Percentiles rank a stretch among this genome's conserved stretches.
phyloP scores from a whole-genome alignment of 495 filamentous ascomycete genomes.

The Podospora sp. region DNA sequence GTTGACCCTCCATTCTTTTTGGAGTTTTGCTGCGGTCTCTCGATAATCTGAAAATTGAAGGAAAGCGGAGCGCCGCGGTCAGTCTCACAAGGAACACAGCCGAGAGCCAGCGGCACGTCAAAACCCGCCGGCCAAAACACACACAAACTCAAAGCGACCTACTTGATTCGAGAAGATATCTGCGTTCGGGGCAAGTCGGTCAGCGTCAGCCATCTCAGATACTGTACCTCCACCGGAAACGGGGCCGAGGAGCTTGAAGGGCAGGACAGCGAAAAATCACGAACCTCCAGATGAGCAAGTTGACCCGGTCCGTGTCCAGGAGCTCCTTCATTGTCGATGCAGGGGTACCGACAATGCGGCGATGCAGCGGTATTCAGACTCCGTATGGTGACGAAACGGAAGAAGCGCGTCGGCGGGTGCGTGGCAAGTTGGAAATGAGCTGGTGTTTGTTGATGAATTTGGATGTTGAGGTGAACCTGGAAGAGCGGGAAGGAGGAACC shows the following conservation, averaged over 20 bases:
- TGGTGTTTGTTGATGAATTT: slow-evolving; percentile 21
- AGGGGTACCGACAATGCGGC: slow-evolving; percentile 30
- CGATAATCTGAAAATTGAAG: slow-evolving; percentile 56
- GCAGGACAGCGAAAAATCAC: slow-evolving; percentile 43
- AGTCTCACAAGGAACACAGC: slow-evolving; percentile 34
- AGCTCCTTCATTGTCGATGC: slow-evolving; percentile 57
- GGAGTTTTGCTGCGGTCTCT: slow-evolving; percentile 76
- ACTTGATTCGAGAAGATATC: slow-evolving; percentile 91
- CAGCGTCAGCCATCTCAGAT: slow-evolving; percentile 28
- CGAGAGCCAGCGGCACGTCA: slow-evolving; percentile 12
- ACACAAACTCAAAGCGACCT: slow-evolving; percentile 44
- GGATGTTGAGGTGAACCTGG: slow-evolving; percentile 23
- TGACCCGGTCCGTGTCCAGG: slow-evolving; percentile 90
- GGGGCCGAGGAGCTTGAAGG: slow-evolving; percentile 24
- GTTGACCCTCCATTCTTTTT: slow-evolving; percentile 75
- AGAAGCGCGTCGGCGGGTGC: slow-evolving; percentile 24
- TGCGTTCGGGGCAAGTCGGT: slow-evolving; percentile 43
- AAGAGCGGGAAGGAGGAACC: slow-evolving; percentile 36
- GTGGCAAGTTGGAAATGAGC: not conserved
- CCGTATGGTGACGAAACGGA: slow-evolving; percentile 12
- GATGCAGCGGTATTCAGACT: slow-evolving; percentile 30
- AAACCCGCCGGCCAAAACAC: slow-evolving; percentile 19
- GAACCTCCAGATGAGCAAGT: slow-evolving; percentile 98
- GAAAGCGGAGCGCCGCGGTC: slow-evolving; percentile 33
- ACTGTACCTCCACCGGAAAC: slow-evolving; percentile 1